Conservation (phyloP, 23 red algal species). For the Agarophyton chilense region DNA sequence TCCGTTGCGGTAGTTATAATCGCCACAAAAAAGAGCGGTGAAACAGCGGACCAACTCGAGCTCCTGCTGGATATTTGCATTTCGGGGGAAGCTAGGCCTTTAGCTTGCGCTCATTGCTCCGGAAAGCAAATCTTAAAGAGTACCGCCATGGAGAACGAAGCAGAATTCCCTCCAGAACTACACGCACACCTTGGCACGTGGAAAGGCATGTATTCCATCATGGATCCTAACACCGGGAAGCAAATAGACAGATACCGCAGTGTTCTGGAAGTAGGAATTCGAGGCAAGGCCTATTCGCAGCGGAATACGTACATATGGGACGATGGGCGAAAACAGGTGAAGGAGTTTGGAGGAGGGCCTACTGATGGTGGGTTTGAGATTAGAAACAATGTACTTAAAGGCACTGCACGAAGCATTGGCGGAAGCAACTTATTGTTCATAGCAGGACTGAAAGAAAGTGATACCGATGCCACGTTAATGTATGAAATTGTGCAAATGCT, state of each 20-base stretch:
- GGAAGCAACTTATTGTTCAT: background rate
- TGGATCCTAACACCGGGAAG: background rate
- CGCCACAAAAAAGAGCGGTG: too few species aligned
- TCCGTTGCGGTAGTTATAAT: too few species aligned
- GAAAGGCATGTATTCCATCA: background rate
- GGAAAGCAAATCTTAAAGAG: background rate
- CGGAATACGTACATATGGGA: slow-evolving; percentile 33
- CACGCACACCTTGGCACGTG: background rate
- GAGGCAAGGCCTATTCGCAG: background rate
- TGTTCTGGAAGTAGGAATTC: slow-evolving; percentile 3
- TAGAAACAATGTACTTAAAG: background rate
- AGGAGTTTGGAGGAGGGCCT: background rate
- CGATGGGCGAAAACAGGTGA: slow-evolving; percentile 3
- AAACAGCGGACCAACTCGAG: too few species aligned
- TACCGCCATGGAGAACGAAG: background rate
- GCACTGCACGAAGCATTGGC: background rate
- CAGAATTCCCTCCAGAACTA: background rate
- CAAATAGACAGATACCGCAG: background rate
- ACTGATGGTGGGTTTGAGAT: background rate
- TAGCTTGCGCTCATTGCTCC: too few species aligned
- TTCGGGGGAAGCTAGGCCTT: too few species aligned
- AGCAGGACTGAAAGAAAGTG: background rate
- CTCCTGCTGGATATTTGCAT: too few species aligned
- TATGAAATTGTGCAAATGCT: slow-evolving; percentile 1
- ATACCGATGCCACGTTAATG: background rate